Evolutionary conservation across 2,329 filamentous ascomycete genomes (phyloP), one percentile per base, ranked within the genome.

Genomic region (Fusarium pseudograminearum): DNA sequence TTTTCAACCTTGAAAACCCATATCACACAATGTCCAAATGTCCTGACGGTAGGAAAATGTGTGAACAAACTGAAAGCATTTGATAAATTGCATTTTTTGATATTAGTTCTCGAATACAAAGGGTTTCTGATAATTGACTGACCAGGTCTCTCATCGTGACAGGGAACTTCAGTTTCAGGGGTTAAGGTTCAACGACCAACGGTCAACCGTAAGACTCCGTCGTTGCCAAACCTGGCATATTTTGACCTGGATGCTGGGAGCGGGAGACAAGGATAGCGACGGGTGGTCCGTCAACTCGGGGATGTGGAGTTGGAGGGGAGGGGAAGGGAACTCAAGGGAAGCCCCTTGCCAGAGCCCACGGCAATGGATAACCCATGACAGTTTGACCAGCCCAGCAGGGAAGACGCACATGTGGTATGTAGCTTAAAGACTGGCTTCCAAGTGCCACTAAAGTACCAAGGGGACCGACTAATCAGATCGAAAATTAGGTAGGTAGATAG

Each of bases 191-290:
- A 73, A 75, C 73, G 72, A 73, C 62, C 45, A 69, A 69, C 60
- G 54, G 61, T 53, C 67, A 68, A 67, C 51, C 66, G 60, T 65
- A 61, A 51, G 36, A 56, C 30, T 48, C 58, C 36, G 38, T 61
- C 50, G 54, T 60, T 57, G 44, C 42, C 47, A 54, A 66, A 69
- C 61, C 55, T 54, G 72, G 65, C 47, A 64, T 65, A 16, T 33
- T 56, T 53, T 56, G 60, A 65, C 69, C 67, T 73, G 65, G 73
- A 61, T 62, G 57, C 70, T 66, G 44, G 67, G 63, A 70, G 65
- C 74, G 73, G 75, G 70, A 76, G 73, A 76, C 75, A 62, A 68
- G 75, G 75, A 70, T 73, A 44, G 48, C 62, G 64, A 68, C 67
- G 69, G 61, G 63, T 65, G 67, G 69, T 59, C 72, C 64, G 69